Base-by-base conservation (phyloP, 768 basidiomycete genomes). In the Mycena latifolia region DNA sequence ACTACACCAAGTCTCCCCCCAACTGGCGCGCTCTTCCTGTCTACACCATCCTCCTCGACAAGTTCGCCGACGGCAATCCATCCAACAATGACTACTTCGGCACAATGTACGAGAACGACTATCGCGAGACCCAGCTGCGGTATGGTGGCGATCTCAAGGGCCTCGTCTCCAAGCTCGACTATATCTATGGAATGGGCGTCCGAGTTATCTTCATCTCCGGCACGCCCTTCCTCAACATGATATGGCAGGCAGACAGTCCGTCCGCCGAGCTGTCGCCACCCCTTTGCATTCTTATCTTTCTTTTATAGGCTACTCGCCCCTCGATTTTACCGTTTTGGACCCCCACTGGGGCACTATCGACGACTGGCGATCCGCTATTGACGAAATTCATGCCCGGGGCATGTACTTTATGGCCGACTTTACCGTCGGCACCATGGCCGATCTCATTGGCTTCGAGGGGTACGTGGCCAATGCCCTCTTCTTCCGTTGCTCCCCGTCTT, bases 391-490 rank as follows among this genome's bases (percentile, higher is more conserved):
- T 74, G 79, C 86, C 0, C 85, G 88, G 45, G 90, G 90, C 63
- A 96, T 98, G 96, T 97, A 95, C 76, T 78, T 97, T 72, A 95
- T 98, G 88, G 84, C 88, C 27, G 96, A 98, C 80, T 96, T 98
- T 74, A 98, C 96, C 3, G 92, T 98, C 59, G 95, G 95, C 15
- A 98, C 96, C 2, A 93, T 97, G 88, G 84, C 85, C 66, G 95
- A 97, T 81, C 82, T 96, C 63, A 82, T 98, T 76, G 95, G 92
- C 15, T 96, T 95, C 71, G 75, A 90, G 54, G 92, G 91, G 95
- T 95, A 67, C 57, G 89, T 74, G 18, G 14, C 54, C 47, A 66
- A n/a, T 25, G 33, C 33, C 33, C 14, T 35, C 33, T 35, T 35
- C 33, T 53, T 24, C n/a, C 7, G 62, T 66, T 56, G 57, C 41